Evolutionary conservation across 345 rosid genomes (phyloP), one percentile per base, ranked within the genome.

Genomic region (Tarenaya hassleriana): DNA sequence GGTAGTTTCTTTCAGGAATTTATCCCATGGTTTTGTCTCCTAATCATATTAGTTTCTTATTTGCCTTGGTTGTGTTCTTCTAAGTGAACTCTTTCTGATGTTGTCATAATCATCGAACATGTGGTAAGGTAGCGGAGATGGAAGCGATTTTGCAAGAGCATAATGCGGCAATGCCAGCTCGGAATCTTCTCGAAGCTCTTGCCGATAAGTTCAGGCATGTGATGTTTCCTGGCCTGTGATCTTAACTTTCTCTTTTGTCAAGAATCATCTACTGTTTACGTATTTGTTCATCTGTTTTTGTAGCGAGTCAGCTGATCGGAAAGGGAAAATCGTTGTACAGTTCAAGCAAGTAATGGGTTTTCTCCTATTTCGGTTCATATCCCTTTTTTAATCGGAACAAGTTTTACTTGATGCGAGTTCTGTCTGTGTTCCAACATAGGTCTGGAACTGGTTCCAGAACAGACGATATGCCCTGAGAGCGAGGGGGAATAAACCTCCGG

Each of bases 361-460:
- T 47, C 56, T 16, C 50, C 29, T 24, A 2, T 32, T 47, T 47
- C 1, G 34, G 47, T 58, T 47, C 29, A 2, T 48, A 7, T 52
- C n/a, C 7, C 14, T 41, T 11, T 48, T 32, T 47, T 16, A 56
- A 13, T 27, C 32, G 10, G 7, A 7, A 47, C 21, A 64, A 29
- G 35, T 11, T 47, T 47, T n/a, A 39, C 50, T 32, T 19, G 48
- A 51, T 50, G 45, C 21, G n/a, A 52, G 14, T 54, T 27, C 18
- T 15, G 16, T 48, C 54, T 24, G 7, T 12, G 14, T 41, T 34
- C 52, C 27, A 12, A 73, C 43, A 20, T 61, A 94, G 99, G 77
- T 94, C 35, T 94, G 99, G 94, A 94, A 94, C 67, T 94, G 99
- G 99, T 94, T 94, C 75, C 99, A 94, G 69, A 94, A 94, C 68